phyloP scores from a whole-genome alignment of 2,329 filamentous ascomycete genomes.

The Zalaria obscura region DNA sequence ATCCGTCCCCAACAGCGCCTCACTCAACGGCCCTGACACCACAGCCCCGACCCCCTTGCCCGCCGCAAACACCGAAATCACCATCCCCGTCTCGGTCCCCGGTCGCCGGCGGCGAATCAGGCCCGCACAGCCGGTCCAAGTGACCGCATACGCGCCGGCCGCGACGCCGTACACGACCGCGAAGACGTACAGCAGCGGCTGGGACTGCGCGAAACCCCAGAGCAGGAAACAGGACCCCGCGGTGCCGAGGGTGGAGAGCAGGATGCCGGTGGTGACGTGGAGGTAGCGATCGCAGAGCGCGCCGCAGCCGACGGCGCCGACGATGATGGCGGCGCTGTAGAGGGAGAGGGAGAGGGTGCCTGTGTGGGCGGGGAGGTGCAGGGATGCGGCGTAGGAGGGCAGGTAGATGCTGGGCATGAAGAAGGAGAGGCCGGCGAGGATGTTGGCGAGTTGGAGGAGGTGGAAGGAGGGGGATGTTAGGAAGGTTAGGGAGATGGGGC shows the following conservation, averaged over 20 bases:
- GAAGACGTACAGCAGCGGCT: constrained; percentile 27
- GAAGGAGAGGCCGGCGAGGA: constrained; percentile 28
- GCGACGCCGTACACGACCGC: constrained; percentile 27
- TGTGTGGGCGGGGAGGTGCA: constrained; percentile 20
- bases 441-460: constrained; percentile 27
- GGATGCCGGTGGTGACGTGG: constrained; percentile 23
- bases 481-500: constrained; percentile 8
- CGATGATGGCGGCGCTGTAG: constrained; percentile 22
- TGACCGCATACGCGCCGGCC: constrained; percentile 23
- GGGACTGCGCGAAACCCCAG: constrained; percentile 30
- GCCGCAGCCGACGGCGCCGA: constrained; percentile 25
- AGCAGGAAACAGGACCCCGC: constrained; percentile 25
- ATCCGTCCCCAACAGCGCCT: constrained; percentile 25
- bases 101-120: constrained; percentile 9
- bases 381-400: constrained; percentile 23
- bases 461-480: constrained; percentile 19
- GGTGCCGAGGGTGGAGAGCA: constrained; percentile 22
- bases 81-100: constrained; percentile 30
- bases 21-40: constrained; percentile 36
- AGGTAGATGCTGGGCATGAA: constrained; percentile 30
- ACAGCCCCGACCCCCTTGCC: constrained; percentile 39
- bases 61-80: constrained; percentile 33
- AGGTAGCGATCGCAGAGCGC: constrained; percentile 21
- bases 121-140: constrained; percentile 16
- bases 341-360: constrained; percentile 25